Conservation (phyloP, 2,329 filamentous ascomycete genomes). For the Fusarium sambucinum region DNA sequence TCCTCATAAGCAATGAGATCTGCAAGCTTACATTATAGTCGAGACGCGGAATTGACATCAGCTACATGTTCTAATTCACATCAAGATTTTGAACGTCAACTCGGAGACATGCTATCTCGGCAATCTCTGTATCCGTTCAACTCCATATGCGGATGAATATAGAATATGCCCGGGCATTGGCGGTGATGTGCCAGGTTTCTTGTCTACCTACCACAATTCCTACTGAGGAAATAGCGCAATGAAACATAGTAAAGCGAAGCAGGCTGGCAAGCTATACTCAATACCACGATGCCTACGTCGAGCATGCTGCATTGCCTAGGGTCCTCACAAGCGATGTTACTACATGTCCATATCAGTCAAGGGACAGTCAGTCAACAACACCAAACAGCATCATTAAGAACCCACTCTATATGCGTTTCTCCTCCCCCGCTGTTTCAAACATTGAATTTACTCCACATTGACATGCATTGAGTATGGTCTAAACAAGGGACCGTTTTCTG, state of each 20-base stretch:
- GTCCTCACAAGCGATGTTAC: conserved; percentile 28
- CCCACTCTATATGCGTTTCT: conserved; percentile 12
- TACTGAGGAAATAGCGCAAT: conserved; percentile 10
- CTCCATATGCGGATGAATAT: not conserved
- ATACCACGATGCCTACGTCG: not conserved
- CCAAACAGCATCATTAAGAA: conserved; percentile 14
- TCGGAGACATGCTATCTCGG: conserved; percentile 7
- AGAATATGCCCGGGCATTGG: not conserved
- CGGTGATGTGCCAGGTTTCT: not conserved
- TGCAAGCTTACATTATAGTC: not conserved
- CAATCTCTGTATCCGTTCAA: conserved; percentile 3
- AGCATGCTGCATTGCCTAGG: conserved; percentile 9
- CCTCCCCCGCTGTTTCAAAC: conserved; percentile 42
- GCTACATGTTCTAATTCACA: not conserved
- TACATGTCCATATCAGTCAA: conserved; percentile 15
- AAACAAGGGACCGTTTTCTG: conserved; percentile 11
- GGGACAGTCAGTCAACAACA: conserved; percentile 16
- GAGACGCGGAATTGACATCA: conserved; percentile 3
- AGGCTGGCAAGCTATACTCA: not conserved
- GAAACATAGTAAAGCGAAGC: conserved; percentile 11
- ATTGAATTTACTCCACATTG: conserved; percentile 22
- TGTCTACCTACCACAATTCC: conserved; percentile 12
- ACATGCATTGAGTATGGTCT: conserved; percentile 26
- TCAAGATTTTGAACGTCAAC: not conserved
- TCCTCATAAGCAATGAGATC: not conserved